Evolutionary conservation across 371 early-diverging fungal genomes (phyloP).

Genomic region (Mucor irregularis): DNA sequence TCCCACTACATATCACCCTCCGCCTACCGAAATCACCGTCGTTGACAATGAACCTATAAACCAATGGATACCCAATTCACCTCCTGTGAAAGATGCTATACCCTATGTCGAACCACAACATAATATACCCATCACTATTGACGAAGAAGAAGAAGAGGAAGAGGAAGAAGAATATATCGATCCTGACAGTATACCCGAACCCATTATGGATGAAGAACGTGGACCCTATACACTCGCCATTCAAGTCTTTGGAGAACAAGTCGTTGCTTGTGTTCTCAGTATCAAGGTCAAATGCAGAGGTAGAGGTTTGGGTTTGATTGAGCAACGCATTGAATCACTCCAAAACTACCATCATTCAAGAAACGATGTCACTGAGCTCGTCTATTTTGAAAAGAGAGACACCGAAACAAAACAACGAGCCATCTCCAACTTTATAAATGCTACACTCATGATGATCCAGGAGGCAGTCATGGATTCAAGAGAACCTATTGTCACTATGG

Average conservation of each 20-base stretch:
- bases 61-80: not conserved
- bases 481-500: slow-evolving; percentile 54
- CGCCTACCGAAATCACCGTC: slow-evolving; percentile 3
- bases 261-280: slow-evolving; percentile 53
- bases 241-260: slow-evolving; percentile 49
- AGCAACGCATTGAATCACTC: slow-evolving; percentile 31
- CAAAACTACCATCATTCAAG: too few relatives aligned
- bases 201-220: slow-evolving; percentile 54
- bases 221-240: slow-evolving; percentile 51
- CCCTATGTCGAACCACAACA: not conserved
- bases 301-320: slow-evolving; percentile 46
- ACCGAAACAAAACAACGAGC: too few relatives aligned
- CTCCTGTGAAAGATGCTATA: too few relatives aligned
- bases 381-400: too few relatives aligned
- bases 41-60: not conserved
- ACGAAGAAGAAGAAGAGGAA: not conserved
- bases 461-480: slow-evolving; percentile 66
- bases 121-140: not conserved
- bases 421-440: slow-evolving; percentile 44
- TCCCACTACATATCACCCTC: too few relatives aligned
- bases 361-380: too few relatives aligned
- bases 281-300: slow-evolving; percentile 54
- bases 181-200: slow-evolving; percentile 45
- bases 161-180: slow-evolving; percentile 12
- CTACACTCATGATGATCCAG: slow-evolving; percentile 59